Base-by-base conservation (phyloP, 164 flowering plant genomes). In the Tetrastigma voinierianum region DNA sequence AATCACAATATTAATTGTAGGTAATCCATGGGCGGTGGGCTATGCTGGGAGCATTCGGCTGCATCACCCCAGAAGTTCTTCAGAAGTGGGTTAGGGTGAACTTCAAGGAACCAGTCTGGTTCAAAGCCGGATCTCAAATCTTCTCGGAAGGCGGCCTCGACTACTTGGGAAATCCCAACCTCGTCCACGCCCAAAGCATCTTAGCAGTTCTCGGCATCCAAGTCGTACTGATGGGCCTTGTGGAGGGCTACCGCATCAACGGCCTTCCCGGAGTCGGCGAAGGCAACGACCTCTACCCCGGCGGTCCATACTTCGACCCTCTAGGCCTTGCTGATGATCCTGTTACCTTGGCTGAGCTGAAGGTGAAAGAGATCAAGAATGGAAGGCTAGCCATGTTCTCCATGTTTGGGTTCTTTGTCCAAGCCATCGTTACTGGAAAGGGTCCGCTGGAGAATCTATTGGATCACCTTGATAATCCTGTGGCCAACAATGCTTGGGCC, bases 21-120 rank as follows among this genome's bases (percentile, higher is more conserved):
- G 65, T 62, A 13, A 62, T 62, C 65, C 65, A 62, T 7, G 65
- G 65, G 18, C 15, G 65, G 15, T 62, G 65, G 65, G 65, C 65
- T 14, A 62, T 62, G 65, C 54, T 62, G 4, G 65, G 65, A 48
- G 65, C 65, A 20, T 24, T 62, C 9, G 65, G 65, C 16, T 62
- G 65, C 65, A 62, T 62, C 40, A 62, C 65, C 18, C 65, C 65
- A 48, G 65, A 62, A 48, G 65, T 62, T 10, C 43, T 62, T 14
- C 8, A 62, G 17, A 62, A 62, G 17, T 62, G 54, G 45, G 18
- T 62, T 18, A 62, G 16, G 17, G 65, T 62, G 55, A 55, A 47
- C 46, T 63, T 63, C 57, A 63, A 63, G 66, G 62, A 59, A 44
- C 62, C 62, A 45, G 62, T 59, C 1, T 59, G 62, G 62, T 59